phyloP scores from a whole-genome alignment of 2,329 filamentous ascomycete genomes.

The Tolypocladium paradoxum region DNA sequence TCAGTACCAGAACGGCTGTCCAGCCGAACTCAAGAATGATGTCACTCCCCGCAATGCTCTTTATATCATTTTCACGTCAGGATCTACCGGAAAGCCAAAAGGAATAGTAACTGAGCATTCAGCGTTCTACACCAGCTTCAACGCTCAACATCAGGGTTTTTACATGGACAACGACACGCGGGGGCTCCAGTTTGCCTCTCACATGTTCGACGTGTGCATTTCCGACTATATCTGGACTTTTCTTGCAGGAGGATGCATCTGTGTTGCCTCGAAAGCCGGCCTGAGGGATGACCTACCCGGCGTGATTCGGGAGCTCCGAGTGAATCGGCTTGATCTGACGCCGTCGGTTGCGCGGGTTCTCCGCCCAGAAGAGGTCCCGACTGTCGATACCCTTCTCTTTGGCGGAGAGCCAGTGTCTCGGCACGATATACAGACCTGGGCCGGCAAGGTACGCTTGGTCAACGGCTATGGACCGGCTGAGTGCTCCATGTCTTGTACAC shows the following conservation, averaged over 20 bases:
- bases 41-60: neutral
- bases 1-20: neutral
- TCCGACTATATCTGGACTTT: conserved; percentile 3
- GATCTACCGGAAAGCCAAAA: conserved; percentile 1
- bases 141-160: neutral
- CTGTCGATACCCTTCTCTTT: neutral
- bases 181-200: conserved; percentile 2
- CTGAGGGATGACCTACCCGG: neutral
- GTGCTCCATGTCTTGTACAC: conserved; percentile 2
- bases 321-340: conserved; percentile 1
- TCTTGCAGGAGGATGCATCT: conserved; percentile 2
- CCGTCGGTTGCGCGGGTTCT: neutral
- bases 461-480: conserved; percentile 5
- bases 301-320: neutral
- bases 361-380: neutral
- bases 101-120: neutral
- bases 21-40: neutral
- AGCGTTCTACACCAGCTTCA: neutral
- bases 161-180: neutral
- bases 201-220: conserved; percentile 3
- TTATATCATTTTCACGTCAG: conserved; percentile 2
- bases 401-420: conserved; percentile 1
- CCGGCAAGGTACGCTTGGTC: neutral
- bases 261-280: neutral
- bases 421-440: conserved; percentile 2